Base-by-base conservation (phyloP, 1,139 yeast genomes). In the Geotrichum carabidarum region DNA sequence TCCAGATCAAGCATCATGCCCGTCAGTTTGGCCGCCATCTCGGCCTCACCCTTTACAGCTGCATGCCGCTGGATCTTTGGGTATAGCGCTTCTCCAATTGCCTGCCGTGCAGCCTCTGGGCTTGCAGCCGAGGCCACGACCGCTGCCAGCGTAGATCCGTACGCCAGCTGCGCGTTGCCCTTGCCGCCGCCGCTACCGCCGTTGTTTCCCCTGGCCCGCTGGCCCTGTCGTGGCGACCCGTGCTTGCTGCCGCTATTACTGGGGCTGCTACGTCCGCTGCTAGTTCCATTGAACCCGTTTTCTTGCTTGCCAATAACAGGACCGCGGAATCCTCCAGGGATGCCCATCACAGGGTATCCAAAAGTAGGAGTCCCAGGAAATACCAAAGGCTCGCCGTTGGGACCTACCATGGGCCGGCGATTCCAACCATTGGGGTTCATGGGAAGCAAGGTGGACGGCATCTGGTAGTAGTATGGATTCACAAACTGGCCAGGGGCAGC, bases 1-100 rank as follows among this genome's bases (percentile, higher is more conserved):
- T 89, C 91, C 77, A 89, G 83, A 70, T 88, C 95, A 71, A 90
- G 81, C 80, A 90, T 83, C 94, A 90, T 88, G 76, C 96, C 96
- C 62, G 97, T 90, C 68, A 90, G 84, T 76, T 86, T 87, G 76
- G 95, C 94, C 62, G 96, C 95, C 67, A 94, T 86, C 71, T 86
- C 94, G 61, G 83, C 83, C 68, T 87, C 90, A 67, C 85, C 90
- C 58, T 80, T 80, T 49, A 77, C 71, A 70, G 84, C 82, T 64
- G 90, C 87, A 67, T 94, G 88, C 64, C 86, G 80, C 61, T 83
- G 82, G 65, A 90, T 88, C 78, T 82, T 84, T 67, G 93, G 89
- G 78, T 90, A 89, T 69, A 90, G 79, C 71, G 88, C 95, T 78
- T 90, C 96, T 74, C 97, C 97, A 72, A 90, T 80, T 68, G 87